A percentile compares a stretch with the other conserved stretches of the same genome.
phyloP scores from a whole-genome alignment of 2,329 filamentous ascomycete species.

The Septoria petroselini region DNA sequence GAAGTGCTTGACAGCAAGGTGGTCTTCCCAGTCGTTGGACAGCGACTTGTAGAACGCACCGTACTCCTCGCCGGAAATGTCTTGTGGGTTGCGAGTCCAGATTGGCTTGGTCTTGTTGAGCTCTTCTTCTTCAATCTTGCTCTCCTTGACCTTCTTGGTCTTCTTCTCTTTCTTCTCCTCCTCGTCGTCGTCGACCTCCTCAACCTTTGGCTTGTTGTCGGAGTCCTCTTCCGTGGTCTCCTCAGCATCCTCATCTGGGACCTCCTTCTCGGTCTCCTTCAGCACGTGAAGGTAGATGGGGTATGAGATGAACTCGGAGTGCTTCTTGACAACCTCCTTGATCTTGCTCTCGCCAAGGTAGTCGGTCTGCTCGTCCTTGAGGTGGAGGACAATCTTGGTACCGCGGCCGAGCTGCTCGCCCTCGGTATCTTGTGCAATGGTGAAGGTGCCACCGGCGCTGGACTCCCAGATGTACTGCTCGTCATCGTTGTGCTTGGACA shows the following conservation, averaged over 20 bases:
- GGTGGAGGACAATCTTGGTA: conserved; percentile 96
- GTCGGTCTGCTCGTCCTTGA: conserved; percentile 98
- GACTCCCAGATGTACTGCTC: conserved; percentile 99
- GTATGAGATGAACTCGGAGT: conserved; percentile 99
- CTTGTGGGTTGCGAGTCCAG: conserved; percentile 96
- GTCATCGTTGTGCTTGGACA: conserved; percentile 99
- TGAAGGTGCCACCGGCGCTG: conserved; percentile 94
- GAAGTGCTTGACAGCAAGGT: conserved; percentile 99
- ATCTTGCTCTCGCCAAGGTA: conserved; percentile 98
- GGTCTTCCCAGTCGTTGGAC: conserved; percentile 99
- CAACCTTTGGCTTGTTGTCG: conserved; percentile 93
- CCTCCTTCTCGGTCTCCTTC: conserved; percentile 99
- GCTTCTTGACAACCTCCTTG: conserved; percentile 99
- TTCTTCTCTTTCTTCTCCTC: conserved; percentile 84
- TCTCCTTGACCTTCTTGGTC: conserved; percentile 99
- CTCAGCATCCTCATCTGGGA: conserved; percentile 91
- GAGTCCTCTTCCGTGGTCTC: conserved; percentile 68
- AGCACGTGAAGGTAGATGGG: conserved; percentile 99
- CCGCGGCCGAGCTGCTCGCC: conserved; percentile 88
- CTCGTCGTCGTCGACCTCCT: conserved; percentile 81
- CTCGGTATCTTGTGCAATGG: conserved; percentile 82
- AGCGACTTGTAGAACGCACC: conserved; percentile 99
- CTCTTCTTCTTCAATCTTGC: conserved; percentile 97
- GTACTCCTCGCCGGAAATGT: conserved; percentile 96
- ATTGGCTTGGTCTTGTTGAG: conserved; percentile 99